phyloP scores from a whole-genome alignment of 352 stramenopile genomes.

The Thalassiosira exigua region DNA sequence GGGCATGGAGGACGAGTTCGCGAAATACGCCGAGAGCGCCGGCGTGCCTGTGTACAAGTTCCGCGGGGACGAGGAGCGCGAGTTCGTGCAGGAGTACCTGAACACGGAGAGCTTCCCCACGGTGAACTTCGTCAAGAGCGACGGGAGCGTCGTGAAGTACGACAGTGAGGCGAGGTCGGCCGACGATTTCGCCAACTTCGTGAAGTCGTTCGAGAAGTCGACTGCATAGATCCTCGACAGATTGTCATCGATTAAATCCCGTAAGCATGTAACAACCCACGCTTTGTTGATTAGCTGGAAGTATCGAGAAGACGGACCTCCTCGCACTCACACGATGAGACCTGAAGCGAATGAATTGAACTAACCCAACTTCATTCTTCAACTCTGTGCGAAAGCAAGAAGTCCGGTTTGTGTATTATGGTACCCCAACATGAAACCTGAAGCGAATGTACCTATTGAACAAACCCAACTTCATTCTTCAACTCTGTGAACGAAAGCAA shows the following conservation, averaged over 20 bases:
- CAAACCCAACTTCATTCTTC: background rate
- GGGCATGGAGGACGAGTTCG: slow-evolving; percentile 84
- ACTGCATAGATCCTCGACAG: slow-evolving; percentile 9
- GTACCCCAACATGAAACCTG: too few relatives aligned
- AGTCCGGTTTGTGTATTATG: too few relatives aligned
- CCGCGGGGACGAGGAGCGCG: slow-evolving; percentile 85
- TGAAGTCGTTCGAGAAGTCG: slow-evolving; percentile 48
- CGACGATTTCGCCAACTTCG: slow-evolving; percentile 50
- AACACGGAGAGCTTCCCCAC: slow-evolving; percentile 87
- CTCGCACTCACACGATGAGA: too few relatives aligned
- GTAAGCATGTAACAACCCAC: too few relatives aligned
- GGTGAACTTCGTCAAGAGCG: slow-evolving; percentile 83
- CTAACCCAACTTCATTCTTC: background rate
- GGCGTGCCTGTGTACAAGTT: slow-evolving; percentile 82
- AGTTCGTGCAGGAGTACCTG: slow-evolving; percentile 82
- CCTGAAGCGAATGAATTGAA: too few relatives aligned
- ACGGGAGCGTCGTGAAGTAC: slow-evolving; percentile 85
- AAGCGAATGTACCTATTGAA: too few relatives aligned
- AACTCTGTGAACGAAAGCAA: too few relatives aligned
- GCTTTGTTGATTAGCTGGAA: too few relatives aligned
- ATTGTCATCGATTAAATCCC: background rate
- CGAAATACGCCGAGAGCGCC: slow-evolving; percentile 68
- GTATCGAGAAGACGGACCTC: too few relatives aligned
- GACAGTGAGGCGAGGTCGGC: slow-evolving; percentile 75
- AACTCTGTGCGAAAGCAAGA: too few relatives aligned